A percentile compares a stretch with the other conserved stretches of the same genome.
These are phyloP conservation scores for Microbotryomycetes sp. DNA, from an alignment of 1,284 basidiomycete species.

Conservation along the genomic window DNA sequence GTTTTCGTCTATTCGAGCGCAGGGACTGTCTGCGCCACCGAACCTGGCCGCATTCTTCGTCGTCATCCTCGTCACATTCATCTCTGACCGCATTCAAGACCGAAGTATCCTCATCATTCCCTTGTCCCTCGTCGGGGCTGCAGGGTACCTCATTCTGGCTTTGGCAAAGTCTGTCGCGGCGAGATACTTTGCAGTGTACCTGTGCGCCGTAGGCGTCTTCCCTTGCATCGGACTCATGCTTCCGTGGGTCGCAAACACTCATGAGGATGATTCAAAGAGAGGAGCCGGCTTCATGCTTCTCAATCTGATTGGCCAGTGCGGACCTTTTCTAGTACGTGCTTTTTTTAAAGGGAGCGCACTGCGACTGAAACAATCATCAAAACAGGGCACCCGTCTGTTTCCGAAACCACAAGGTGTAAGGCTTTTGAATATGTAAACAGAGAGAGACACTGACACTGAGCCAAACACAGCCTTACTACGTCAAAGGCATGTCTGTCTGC, in stretches of 20 bases:
- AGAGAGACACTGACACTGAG: not conserved
- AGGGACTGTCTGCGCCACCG: constrained; percentile 20
- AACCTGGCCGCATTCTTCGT: constrained; percentile 34
- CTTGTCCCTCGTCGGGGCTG: constrained; percentile 27
- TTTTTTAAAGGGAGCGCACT: too few species aligned
- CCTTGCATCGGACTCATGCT: constrained; percentile 36
- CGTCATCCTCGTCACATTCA: constrained; percentile 21
- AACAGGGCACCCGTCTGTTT: constrained; percentile 7
- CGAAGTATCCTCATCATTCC: constrained; percentile 33
- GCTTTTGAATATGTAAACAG: not conserved
- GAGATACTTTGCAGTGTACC: constrained; percentile 17
- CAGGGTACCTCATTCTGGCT: constrained; percentile 37
- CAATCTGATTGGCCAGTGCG: constrained; percentile 35
- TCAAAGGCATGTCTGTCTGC: constrained; percentile 15
- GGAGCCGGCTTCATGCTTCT: constrained; percentile 34
- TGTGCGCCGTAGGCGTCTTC: constrained; percentile 35
- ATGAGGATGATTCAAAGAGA: constrained; percentile 31
- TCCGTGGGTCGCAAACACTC: constrained; percentile 34
- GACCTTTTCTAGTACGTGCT: constrained; percentile 6
- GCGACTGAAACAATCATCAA: not conserved
- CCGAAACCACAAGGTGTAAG: not conserved
- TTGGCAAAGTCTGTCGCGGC: constrained; percentile 10
- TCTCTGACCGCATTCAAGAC: constrained; percentile 30
- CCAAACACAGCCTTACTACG: constrained; percentile 11
- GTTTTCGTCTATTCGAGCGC: constrained; percentile 22